Base-by-base conservation (phyloP, 164 flowering plant genomes). In the Cinnamomum chago region DNA sequence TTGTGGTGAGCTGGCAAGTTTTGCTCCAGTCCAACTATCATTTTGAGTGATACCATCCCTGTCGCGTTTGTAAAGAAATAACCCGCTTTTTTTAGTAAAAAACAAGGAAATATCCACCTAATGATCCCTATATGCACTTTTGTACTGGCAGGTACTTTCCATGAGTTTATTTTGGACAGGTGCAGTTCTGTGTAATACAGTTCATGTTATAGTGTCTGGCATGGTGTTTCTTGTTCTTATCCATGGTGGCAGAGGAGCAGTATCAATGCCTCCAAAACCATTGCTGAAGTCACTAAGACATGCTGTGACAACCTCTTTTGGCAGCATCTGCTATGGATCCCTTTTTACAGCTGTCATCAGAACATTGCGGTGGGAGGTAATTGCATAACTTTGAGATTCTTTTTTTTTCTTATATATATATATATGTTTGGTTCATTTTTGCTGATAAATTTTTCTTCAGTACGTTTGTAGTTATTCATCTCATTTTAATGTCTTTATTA, bases 1-100 rank as follows among this genome's bases (percentile, higher is more conserved):
- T 95, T 88, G 86, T 87, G 98, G 98, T 94, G 97, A 94, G 97
- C 89, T 86, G 98, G 97, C 92, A 89, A 93, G 92, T 90, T 90
- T 86, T 87, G 82, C 82, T 80, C 82, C 20, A 55, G 76, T 85
- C 40, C 50, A 40, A 81, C 64, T 79, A 65, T 40, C 74, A 50
- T 51, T 81, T 47, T 75, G 72, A 55, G 50, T 71, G 58, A 60
- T 65, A 70, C 35, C 62, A 30, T 71, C 74, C 71, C 73, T 51
- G 65, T 58, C 75, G 60, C 33, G 24, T 23, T 22, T 18, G 77
- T 47, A 28, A n/a, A 60, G 70, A 17, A 40, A 40, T 40, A 40
- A 5, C 47, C 47, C 0, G 11, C 2, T 9, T 40, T 40, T 40
- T 40, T 7, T 1, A 4, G 47, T 40, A 40, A 40, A 40, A 40